Conservation (phyloP, 441 rosid genomes). For the Corymbia citriodora region DNA sequence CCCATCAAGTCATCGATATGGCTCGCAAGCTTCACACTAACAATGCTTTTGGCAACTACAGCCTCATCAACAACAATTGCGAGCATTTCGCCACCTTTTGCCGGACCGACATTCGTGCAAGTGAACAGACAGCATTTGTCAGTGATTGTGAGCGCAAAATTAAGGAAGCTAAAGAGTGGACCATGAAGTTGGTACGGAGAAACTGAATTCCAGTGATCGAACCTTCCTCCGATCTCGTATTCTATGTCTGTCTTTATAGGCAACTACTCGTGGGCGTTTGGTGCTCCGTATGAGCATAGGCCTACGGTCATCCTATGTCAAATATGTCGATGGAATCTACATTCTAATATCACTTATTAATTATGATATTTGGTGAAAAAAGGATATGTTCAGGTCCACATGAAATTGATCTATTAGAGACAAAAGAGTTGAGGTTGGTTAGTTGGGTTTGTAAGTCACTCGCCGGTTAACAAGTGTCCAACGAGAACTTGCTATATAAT, state of each 20-base stretch:
- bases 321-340: not conserved
- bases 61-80: not conserved
- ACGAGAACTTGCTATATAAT: not conserved
- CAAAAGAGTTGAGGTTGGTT: not conserved
- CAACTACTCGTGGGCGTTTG: not conserved
- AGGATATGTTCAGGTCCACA: not conserved
- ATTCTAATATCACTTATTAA: not conserved
- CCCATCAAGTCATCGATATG: not conserved
- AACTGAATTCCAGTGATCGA: not conserved
- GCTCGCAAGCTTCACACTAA: not conserved
- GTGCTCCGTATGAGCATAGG: not conserved
- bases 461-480: not conserved
- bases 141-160: not conserved
- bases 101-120: not conserved
- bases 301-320: not conserved
- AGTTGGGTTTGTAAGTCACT: not conserved
- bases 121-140: not conserved
- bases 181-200: not conserved
- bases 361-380: not conserved
- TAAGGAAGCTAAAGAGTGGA: not conserved
- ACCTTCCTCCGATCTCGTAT: not conserved
- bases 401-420: not conserved
- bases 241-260: not conserved
- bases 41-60: not conserved
- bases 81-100: not conserved